Conservation (phyloP, 306 rosid genomes). For the Fragaria nilgerrensis region DNA sequence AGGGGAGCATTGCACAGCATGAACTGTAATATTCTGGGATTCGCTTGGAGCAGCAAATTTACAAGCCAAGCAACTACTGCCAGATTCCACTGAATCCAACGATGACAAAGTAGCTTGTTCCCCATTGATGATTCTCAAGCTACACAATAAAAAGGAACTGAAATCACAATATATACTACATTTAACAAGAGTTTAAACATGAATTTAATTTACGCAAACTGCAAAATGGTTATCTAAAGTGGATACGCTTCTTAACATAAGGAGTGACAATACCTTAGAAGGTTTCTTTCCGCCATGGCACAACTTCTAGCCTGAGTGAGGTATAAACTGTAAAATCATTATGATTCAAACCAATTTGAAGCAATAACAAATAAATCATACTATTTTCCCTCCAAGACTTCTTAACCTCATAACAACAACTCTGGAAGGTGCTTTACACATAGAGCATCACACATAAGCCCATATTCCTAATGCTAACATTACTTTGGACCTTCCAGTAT, state of each 20-base stretch:
- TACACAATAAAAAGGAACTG: constrained; percentile 22
- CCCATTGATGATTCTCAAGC: constrained; percentile 24
- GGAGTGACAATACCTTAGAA: not conserved
- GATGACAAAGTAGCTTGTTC: constrained; percentile 33
- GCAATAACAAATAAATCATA: not conserved
- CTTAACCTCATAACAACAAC: not conserved
- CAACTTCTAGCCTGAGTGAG: not conserved
- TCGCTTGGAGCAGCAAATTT: constrained; percentile 22
- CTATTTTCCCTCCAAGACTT: not conserved
- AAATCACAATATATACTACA: not conserved
- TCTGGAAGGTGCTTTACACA: not conserved
- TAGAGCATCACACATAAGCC: not conserved
- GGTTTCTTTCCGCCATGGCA: not conserved
- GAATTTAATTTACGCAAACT: not conserved
- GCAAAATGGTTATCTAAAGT: not conserved
- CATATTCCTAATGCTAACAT: not conserved
- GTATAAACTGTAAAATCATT: not conserved
- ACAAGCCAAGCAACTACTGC: constrained; percentile 28
- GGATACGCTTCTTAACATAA: not conserved
- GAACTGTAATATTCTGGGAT: constrained; percentile 23
- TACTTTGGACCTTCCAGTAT: not conserved
- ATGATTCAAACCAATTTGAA: not conserved
- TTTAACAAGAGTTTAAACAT: constrained; percentile 2
- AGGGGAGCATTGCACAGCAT: constrained; percentile 50
- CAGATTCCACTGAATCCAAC: constrained; percentile 26